Evolutionary conservation across 805 yeast genomes (phyloP), one percentile per base, ranked within the genome.

Genomic region (Candida parachauliodes): DNA sequence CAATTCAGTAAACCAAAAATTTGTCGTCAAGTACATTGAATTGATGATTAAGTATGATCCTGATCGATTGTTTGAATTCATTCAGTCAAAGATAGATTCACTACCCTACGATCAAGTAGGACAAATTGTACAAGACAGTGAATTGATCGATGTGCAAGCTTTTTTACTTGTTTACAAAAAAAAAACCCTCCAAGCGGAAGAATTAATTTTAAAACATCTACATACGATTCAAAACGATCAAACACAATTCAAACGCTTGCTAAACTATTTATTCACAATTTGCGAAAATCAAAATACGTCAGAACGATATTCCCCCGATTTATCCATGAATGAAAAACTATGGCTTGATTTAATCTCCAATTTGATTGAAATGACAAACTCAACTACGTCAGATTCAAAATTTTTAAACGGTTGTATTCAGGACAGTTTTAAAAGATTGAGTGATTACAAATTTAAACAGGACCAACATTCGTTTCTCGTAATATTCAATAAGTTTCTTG

Each of bases 401-500:
- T 45, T 39, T 28, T 39, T 59, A 30, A 60, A 66, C 39, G 44
- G 45, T 33, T 54, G 60, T 21, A 55, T 63, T 10, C 62, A 65
- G 39, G 47, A 49, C 20, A 45, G 65, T 39, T 67, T 67, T 49
- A 48, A 64, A 28, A 46, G 41, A 14, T 49, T 66, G 20, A 59
- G 62, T 42, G 62, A 60, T 25, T 31, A 33, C 23, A 54, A 58
- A 28, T 46, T 52, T 48, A 32, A 50, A 43, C 20, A 42, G 23
- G 33, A 47, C 28, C 56, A 55, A 28, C 32, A 46, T 28, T 72
- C 81, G 1, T 76, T 85, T 43, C 58, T 78, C 36, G 60, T 63
- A 12, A 77, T 83, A 2, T 71, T 83, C 46, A 70, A 78, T 21
- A 57, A 61, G 29, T 77, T 83, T 40, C 57, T 85, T 25, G 72